Evolutionary conservation across 768 basidiomycete species (phyloP), one percentile per base, ranked within the genome.

Genomic region (Pholiota microspora): DNA sequence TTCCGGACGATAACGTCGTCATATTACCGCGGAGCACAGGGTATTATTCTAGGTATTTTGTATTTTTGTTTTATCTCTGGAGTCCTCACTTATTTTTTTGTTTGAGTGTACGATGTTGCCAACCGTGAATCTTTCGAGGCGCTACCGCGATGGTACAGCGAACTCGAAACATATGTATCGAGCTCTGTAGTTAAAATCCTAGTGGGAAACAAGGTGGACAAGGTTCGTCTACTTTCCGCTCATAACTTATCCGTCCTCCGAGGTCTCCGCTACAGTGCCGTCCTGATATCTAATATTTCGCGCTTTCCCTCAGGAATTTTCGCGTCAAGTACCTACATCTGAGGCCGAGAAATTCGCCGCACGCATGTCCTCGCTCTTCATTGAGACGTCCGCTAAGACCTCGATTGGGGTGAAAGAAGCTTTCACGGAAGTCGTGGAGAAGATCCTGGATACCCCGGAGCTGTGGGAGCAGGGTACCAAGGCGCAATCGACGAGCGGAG

Each of bases 361-460:
- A 23, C 81, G 89, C 28, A 92, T 93, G 80, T 81, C 82, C 15
- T 89, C 87, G 16, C 73, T 94, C 42, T 98, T 98, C 71, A 75
- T 98, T 38, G 96, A 98, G 73, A 86, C 92, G 0, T 92, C 88
- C 0, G 96, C 96, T 0, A 98, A 98, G 83, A 97, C 92, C 0
- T 83, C 87, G 7, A 77, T 90, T 0, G 88, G 89, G 13, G 94
- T 98, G 5, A 78, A 77, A 27, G 90, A 92, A 42, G 84, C 87
- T 2, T 81, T 82, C 58, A 73, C 70, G 25, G 86, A 89, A 51
- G 82, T 96, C 5, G 94, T 97, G 18, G 79, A 82, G 65, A 79
- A 80, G 71, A 95, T 96, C 56, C 61, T 95, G 49, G 89, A 91
- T 32, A 92, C 89, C 0, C 90, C 92, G 0, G 87, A 86, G 67